Conservation (phyloP, 2,329 filamentous ascomycete species). For the Coniochaeta prunicola region DNA sequence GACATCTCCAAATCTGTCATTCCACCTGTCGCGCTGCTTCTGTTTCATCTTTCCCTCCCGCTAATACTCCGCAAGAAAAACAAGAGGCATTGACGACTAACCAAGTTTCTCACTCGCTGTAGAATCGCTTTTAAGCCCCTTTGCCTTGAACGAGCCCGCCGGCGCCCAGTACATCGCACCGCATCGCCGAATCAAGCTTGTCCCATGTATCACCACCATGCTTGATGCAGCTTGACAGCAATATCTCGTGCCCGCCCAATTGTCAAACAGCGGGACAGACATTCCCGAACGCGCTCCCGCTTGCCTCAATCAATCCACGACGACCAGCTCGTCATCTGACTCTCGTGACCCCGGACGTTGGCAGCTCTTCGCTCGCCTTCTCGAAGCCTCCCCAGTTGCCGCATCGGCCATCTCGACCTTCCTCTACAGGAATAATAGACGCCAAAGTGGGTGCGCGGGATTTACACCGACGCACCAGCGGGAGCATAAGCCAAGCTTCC, state of each 20-base stretch:
- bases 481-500: constrained; percentile 10
- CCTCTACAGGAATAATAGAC: neutral
- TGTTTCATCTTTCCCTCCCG: constrained; percentile 11
- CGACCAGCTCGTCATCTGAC: neutral
- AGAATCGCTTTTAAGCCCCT: constrained; percentile 10
- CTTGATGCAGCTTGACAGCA: neutral
- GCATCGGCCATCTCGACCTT: neutral
- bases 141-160: neutral
- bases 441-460: neutral
- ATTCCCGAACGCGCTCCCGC: neutral
- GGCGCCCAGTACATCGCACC: neutral
- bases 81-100: constrained; percentile 14
- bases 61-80: neutral
- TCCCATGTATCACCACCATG: neutral
- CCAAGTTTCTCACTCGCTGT: constrained; percentile 9
- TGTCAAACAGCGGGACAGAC: neutral
- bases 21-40: constrained; percentile 4
- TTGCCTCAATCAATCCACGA: neutral
- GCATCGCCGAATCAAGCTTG: neutral
- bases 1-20: constrained; percentile 11
- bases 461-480: neutral
- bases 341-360: neutral
- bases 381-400: neutral
- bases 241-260: neutral
- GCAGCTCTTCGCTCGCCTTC: neutral